Percentiles rank a stretch among this genome's conserved stretches.
These are phyloP conservation scores for Ceratorhiza oryzae-sativae DNA, from an alignment of 1,284 basidiomycete genomes.

Conservation along the genomic window DNA sequence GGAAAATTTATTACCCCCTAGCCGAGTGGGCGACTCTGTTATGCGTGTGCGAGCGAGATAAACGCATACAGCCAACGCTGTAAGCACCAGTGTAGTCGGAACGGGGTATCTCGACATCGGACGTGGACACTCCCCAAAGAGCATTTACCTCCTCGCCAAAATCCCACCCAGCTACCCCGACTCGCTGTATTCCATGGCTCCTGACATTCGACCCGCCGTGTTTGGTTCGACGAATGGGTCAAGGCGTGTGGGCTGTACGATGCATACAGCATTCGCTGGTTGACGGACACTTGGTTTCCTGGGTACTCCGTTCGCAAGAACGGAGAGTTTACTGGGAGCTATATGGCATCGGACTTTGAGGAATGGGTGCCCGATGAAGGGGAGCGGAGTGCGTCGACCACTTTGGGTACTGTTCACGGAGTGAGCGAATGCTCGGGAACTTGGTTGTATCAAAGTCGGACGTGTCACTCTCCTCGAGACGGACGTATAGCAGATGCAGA, in stretches of 20 bases:
- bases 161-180: background rate
- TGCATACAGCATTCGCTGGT: background rate
- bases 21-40: too few species aligned
- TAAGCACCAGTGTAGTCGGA: too few species aligned
- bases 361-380: background rate
- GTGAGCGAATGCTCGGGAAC: too few species aligned
- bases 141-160: background rate
- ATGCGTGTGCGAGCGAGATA: too few species aligned
- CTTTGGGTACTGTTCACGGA: too few species aligned
- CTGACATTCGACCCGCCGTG: background rate
- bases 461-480: too few species aligned
- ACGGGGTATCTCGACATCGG: too few species aligned
- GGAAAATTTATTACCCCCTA: too few species aligned
- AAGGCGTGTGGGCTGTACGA: constrained; percentile 16
- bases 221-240: constrained; percentile 43
- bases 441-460: too few species aligned
- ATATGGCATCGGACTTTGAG: background rate
- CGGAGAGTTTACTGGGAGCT: background rate
- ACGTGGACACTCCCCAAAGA: too few species aligned
- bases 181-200: background rate
- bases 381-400: background rate
- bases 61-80: too few species aligned
- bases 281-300: background rate
- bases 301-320: background rate
- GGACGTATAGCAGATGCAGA: too few species aligned